Percentiles rank a stretch among this genome's conserved stretches.
Conservation (phyloP, 2,329 filamentous ascomycete genomes). For the Aspergillus sp. region DNA sequence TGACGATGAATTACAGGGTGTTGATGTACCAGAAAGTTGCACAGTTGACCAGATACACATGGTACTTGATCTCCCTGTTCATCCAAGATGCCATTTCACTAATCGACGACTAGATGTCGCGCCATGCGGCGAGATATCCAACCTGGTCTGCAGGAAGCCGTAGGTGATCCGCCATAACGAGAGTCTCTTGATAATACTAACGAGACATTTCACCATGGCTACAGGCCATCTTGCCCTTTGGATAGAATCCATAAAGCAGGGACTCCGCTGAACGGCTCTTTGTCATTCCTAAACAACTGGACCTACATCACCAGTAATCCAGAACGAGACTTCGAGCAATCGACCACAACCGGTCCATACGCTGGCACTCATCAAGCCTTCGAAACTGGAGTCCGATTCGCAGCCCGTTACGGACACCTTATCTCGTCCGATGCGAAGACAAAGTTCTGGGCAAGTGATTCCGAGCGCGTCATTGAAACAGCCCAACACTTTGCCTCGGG, state of each 20-base stretch:
- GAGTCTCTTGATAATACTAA: neutral
- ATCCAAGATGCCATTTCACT: conserved; percentile 1
- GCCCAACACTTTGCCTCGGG: conserved; percentile 58
- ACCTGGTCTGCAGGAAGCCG: conserved; percentile 53
- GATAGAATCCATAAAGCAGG: conserved; percentile 48
- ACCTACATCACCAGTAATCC: conserved; percentile 55
- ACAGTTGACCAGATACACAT: conserved; percentile 61
- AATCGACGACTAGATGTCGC: conserved; percentile 50
- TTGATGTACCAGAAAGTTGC: conserved; percentile 52
- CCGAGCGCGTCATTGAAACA: conserved; percentile 57
- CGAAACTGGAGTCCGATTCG: conserved; percentile 56
- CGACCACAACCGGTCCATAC: conserved; percentile 59
- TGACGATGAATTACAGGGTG: conserved; percentile 31
- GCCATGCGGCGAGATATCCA: conserved; percentile 61
- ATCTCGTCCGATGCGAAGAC: conserved; percentile 38
- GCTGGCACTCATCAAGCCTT: conserved; percentile 58
- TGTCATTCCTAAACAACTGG: conserved; percentile 59
- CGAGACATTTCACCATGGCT: neutral
- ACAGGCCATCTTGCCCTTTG: conserved; percentile 53
- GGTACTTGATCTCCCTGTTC: conserved; percentile 38
- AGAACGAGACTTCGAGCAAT: conserved; percentile 52
- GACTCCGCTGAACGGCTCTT: conserved; percentile 49
- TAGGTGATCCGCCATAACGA: conserved; percentile 37
- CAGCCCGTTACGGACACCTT: conserved; percentile 56
- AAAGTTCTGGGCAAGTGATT: conserved; percentile 58